Percentiles rank a stretch among this genome's conserved stretches.
phyloP scores from a whole-genome alignment of 2,329 filamentous ascomycete genomes.

The Camptophora hylomeconis region DNA sequence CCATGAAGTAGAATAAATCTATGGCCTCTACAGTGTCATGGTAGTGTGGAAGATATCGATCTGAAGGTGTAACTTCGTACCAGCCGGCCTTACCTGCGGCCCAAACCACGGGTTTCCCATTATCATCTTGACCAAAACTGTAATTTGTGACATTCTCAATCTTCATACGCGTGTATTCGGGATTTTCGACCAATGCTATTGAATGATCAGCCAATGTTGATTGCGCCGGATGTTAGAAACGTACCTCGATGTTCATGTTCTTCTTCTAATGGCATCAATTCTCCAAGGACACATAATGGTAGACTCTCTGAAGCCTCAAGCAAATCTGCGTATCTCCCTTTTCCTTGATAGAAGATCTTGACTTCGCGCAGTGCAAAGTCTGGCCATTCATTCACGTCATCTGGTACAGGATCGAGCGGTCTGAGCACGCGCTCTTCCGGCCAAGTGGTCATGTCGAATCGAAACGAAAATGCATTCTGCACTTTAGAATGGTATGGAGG shows the following conservation, averaged over 20 bases:
- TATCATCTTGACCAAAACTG: slow-evolving; percentile 38
- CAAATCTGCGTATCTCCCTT: slow-evolving; percentile 39
- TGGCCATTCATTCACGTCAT: slow-evolving; percentile 44
- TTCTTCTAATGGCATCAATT: slow-evolving; percentile 32
- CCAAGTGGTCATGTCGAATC: slow-evolving; percentile 14
- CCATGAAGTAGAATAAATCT: slow-evolving; percentile 46
- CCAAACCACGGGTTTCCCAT: slow-evolving; percentile 46
- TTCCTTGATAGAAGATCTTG: slow-evolving; percentile 36
- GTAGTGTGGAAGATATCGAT: slow-evolving; percentile 37
- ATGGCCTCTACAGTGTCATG: slow-evolving; percentile 46
- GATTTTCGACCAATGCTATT: slow-evolving; percentile 25
- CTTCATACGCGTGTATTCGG: slow-evolving; percentile 24
- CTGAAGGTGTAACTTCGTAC: slow-evolving; percentile 44
- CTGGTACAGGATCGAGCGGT: slow-evolving; percentile 29
- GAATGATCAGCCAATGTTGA: too few species aligned
- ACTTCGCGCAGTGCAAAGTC: slow-evolving; percentile 45
- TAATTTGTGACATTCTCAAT: slow-evolving; percentile 37
- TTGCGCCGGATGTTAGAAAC: slow-evolving; percentile 10
- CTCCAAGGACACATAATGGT: slow-evolving; percentile 43
- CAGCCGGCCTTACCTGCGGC: slow-evolving; percentile 49
- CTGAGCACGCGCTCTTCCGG: slow-evolving; percentile 30
- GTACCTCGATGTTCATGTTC: slow-evolving; percentile 30
- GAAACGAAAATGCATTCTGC: slow-evolving; percentile 11
- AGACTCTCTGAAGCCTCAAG: slow-evolving; percentile 41
- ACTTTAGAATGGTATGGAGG: slow-evolving; percentile 1